Conservation (phyloP, 129 eudicot genomes). For the Arctium lappa region DNA sequence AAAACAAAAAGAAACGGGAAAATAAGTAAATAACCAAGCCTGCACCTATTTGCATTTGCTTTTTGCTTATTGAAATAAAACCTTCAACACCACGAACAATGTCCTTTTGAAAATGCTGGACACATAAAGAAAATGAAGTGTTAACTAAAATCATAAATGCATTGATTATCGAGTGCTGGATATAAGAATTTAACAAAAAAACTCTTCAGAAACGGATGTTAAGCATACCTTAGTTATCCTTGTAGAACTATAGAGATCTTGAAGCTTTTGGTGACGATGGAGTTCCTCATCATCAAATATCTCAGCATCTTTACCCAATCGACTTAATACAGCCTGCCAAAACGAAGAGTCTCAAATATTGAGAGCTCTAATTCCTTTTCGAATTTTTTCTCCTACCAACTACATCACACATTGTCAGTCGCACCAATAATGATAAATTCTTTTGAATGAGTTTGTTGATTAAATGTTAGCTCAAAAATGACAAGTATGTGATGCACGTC, state of each 20-base stretch:
- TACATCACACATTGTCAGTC: background rate
- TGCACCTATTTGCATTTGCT: constrained; percentile 79
- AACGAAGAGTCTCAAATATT: background rate
- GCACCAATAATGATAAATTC: background rate
- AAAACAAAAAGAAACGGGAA: background rate
- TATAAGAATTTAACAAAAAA: constrained; percentile 8
- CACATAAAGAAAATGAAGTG: constrained; percentile 9
- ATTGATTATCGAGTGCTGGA: constrained; percentile 18
- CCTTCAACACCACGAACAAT: constrained; percentile 83
- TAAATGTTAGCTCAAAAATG: background rate
- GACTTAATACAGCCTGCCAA: constrained; percentile 73
- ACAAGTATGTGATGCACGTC: background rate
- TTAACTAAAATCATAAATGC: constrained; percentile 11
- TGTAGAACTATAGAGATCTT: constrained; percentile 71
- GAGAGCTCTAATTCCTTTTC: background rate
- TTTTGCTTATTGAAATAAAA: constrained; percentile 58
- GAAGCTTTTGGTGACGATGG: constrained; percentile 56
- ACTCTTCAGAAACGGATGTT: background rate
- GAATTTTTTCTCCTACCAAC: background rate
- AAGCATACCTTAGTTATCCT: constrained; percentile 78
- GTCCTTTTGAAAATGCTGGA: constrained; percentile 98
- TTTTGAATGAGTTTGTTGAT: background rate
- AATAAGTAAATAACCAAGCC: constrained; percentile 8
- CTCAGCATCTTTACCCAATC: constrained; percentile 64
- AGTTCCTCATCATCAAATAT: constrained; percentile 57